Evolutionary conservation across 306 rosid species (phyloP), one percentile per base, ranked within the genome.

Genomic region (Vigna unguiculata): DNA sequence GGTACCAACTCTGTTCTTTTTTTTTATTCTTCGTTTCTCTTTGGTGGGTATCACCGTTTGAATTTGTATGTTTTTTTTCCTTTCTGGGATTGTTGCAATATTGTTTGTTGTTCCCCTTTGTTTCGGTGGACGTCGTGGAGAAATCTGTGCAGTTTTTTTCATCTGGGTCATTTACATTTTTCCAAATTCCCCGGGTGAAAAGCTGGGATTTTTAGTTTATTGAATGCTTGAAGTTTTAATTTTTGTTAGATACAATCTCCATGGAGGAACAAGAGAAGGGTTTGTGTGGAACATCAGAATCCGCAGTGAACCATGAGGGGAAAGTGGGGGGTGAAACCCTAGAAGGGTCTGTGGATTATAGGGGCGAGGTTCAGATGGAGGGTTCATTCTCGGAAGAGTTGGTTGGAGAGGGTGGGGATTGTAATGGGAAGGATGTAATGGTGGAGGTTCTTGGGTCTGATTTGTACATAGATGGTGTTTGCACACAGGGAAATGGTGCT

Each of bases 391-490:
- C 82, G 25, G 83, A 66, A 78, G 87, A 75, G 36, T 59, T 80
- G 25, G 81, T 48, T 68, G 85, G 81, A 34, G 86, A 54, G 43
- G 87, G 59, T 51, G 91, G 79, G 52, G 64, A 61, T 65, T 89
- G 96, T 81, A 86, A 86, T 85, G 96, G 93, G 81, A 88, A 81
- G 72, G 98, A 89, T 45, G 61, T 91, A 75, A 85, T 91, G 94
- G 87, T 91, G 77, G 93, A 88, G 86, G 96, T 91, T 58, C 83
- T 89, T 70, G 96, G 91, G 76, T 83, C 96, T 60, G 89, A 86
- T 83, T 84, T 93, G 78, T 93, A 85, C 82, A 87, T 89, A 80
- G 96, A 92, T 79, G 97, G 94, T 57, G 96, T 93, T 74, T 90
- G 92, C 72, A 83, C 90, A n/a, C 81, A 77, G 72, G 86, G 72